Conservation (phyloP, 2,329 filamentous ascomycete species). For the Fusarium marasasianum region DNA sequence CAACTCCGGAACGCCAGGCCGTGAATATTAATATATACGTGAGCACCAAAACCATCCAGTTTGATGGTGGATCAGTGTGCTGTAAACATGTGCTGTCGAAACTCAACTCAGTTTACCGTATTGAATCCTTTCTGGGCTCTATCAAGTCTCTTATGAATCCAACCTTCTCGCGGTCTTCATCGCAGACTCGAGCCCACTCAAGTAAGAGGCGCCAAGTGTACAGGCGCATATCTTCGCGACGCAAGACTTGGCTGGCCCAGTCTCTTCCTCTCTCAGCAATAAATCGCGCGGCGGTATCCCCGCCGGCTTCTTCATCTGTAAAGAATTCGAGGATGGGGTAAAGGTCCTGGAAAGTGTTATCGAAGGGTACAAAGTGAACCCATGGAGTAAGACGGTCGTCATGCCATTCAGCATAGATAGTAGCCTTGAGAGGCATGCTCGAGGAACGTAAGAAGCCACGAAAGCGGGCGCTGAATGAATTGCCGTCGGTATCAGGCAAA, state of each 20-base stretch:
- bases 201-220: constrained; percentile 71
- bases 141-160: constrained; percentile 57
- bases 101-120: constrained; percentile 8
- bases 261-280: constrained; percentile 68
- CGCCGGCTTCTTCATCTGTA: constrained; percentile 56
- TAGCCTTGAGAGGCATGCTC: constrained; percentile 74
- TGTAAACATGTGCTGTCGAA: constrained; percentile 12
- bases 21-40: constrained; percentile 39
- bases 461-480: constrained; percentile 71
- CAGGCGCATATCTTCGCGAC: constrained; percentile 72
- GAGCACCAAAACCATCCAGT: not conserved
- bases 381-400: constrained; percentile 74
- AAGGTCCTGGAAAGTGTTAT: constrained; percentile 73
- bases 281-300: constrained; percentile 65
- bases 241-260: constrained; percentile 70
- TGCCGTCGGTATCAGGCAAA: constrained; percentile 77
- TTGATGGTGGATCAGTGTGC: constrained; percentile 2
- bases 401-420: constrained; percentile 80
- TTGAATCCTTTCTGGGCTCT: constrained; percentile 28
- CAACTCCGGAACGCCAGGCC: constrained; percentile 41
- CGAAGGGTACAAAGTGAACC: constrained; percentile 77
- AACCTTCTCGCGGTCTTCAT: constrained; percentile 54
- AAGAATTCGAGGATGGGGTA: constrained; percentile 74
- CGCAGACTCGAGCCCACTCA: constrained; percentile 64
- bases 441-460: constrained; percentile 70